Evolutionary conservation across 148 eudicot genomes (phyloP), one percentile per base, ranked within the genome.

Genomic region (Spergularia bocconei): DNA sequence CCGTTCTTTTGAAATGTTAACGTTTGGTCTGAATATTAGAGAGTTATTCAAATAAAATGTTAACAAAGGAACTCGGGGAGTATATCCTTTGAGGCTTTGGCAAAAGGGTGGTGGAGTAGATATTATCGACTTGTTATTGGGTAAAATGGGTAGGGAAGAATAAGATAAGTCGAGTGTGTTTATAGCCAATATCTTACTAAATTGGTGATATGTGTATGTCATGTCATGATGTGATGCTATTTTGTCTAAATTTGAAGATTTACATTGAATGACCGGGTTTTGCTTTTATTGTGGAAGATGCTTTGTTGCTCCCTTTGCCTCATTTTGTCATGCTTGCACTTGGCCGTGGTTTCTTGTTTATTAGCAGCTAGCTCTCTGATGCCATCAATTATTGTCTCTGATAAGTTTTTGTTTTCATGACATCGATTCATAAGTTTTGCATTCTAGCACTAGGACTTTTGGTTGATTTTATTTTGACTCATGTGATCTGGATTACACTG

Each of bases 221-320:
- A 80, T 75, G 36, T 71, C 64, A 66, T 25, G 71, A 75, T 64
- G 79, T 77, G 81, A 73, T 80, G 71, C 29, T 79, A 20, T 69
- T 73, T 86, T 81, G 81, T 78, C 78, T 70, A 72, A 64, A 67
- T 56, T 56, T 75, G 64, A 47, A 59, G 38, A 57, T 67, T 80
- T 65, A 67, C 72, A 57, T 64, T 70, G 75, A 70, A 65, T 63
- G 71, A 70, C 63, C 51, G 21, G 65, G 39, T 69, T 69, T 59
- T 38, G 71, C 64, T 68, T 60, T 69, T 59, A 68, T 7, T 39
- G 20, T 25, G 63, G 72, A 60, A 72, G 76, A 79, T 79, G 81
- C 77, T 79, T 44, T 73, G 73, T 63, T 69, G 50, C 65, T 71
- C 76, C 23, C 57, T 50, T 36, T 60, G 47, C 63, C 72, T 56